Evolutionary conservation across 495 filamentous ascomycete species (phyloP), one percentile per base, ranked within the genome.

Genomic region (Endocarpon pusillum): DNA sequence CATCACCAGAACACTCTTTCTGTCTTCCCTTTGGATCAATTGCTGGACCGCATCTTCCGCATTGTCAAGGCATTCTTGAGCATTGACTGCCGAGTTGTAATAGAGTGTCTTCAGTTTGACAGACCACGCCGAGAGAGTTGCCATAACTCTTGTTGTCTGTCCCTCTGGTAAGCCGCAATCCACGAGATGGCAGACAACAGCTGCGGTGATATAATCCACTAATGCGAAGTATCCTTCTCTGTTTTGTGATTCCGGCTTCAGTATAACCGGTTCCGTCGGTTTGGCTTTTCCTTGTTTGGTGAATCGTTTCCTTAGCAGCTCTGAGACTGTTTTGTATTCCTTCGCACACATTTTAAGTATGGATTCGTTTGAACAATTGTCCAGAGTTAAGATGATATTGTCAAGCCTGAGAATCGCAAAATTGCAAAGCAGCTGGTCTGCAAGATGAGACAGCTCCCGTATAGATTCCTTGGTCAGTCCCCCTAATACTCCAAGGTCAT

Each of bases 181-280:
- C 4, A 31, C 17, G 16, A 43, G 12, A 4, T 42, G 28, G 0
- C 39, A 28, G 19, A 30, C 41, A 28, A 36, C 19, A 3, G 21
- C 18, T 18, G 41, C 26, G n/a, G 41, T 43, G 10, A 43, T 22
- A 41, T 43, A 43, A 26, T 43, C 41, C 6, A 43, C 41, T 14
- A 43, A 26, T 18, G 36, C 39, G 20, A 40, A 41, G 17, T 37
- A 37, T 9, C 18, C 19, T 14, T 34, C 2, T 7, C 19, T 22
- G n/a, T 37, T 37, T 15, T 25, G 35, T 19, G 32, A 22, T 15
- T 15, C 23, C 6, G 35, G 35, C 4, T 37, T n/a, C 2, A 37
- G 23, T 1, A 37, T 34, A 22, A 33, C 32, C 7, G 35, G 35
- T 26, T 37, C 23, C 11, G 21, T 16, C 10, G 14, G 23, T 19